These are phyloP conservation scores for Syncephalastrum sp. DNA, from an alignment of 371 early-diverging fungal genomes.

Conservation along the genomic window DNA sequence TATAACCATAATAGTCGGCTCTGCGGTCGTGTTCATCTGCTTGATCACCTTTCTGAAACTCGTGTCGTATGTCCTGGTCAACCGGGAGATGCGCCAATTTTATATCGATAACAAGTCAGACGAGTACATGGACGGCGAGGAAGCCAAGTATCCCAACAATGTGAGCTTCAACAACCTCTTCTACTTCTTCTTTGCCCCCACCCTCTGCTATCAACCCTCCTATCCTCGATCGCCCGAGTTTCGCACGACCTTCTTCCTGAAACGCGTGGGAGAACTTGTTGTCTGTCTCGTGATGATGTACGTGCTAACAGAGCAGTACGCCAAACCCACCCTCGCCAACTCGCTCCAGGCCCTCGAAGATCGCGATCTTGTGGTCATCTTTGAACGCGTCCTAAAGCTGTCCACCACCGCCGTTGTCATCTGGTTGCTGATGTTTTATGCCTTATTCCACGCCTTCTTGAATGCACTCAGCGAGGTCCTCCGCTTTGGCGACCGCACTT, in stretches of 20 bases:
- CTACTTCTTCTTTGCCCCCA: slow-evolving; percentile 85
- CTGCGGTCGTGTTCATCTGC: slow-evolving; percentile 58
- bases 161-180: slow-evolving; percentile 64
- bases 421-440: slow-evolving; percentile 90
- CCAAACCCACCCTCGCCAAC: slow-evolving; percentile 83
- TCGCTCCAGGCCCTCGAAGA: slow-evolving; percentile 74
- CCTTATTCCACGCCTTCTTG: slow-evolving; percentile 82
- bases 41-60: slow-evolving; percentile 75
- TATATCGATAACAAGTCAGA: slow-evolving; percentile 26
- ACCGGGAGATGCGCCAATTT: slow-evolving; percentile 61
- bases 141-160: slow-evolving; percentile 74
- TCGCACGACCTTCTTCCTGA: slow-evolving; percentile 74
- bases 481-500: slow-evolving; percentile 88
- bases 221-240: slow-evolving; percentile 78
- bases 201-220: slow-evolving; percentile 86
- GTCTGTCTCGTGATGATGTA: slow-evolving; percentile 75
- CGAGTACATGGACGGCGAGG: slow-evolving; percentile 46
- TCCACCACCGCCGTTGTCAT: slow-evolving; percentile 77
- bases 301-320: slow-evolving; percentile 80
- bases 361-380: slow-evolving; percentile 59
- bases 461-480: slow-evolving; percentile 84
- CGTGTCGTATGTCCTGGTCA: slow-evolving; percentile 75
- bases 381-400: slow-evolving; percentile 86
- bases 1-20: slow-evolving; percentile 45
- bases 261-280: slow-evolving; percentile 71